Base-by-base conservation (phyloP, 805 yeast genomes). In the Ogataea pilisensis region DNA sequence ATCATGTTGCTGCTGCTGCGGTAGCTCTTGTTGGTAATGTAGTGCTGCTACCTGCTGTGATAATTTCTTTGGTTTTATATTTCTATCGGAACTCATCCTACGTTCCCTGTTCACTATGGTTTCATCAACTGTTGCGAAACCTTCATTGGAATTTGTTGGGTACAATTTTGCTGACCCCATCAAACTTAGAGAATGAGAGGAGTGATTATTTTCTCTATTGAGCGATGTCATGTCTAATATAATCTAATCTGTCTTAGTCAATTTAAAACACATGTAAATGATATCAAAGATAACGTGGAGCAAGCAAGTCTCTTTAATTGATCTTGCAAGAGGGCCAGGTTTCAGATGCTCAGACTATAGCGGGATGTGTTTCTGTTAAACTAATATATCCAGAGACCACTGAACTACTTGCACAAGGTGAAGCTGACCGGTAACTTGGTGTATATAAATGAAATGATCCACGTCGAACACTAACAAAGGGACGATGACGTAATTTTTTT, bases 1-100 rank as follows among this genome's bases (percentile, higher is more conserved):
- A 13, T 49, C 51, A 22, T 50, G 53, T n/a, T 27, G 34, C 19
- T 36, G 26, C 3, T 36, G 42, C 8, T 41, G 40, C n/a, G n/a
- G n/a, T n/a, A n/a, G n/a, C 14, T 17, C n/a, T 12, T 20, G 32
- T 32, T 28, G 32, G 29, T 24, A 21, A 30, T 27, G 32, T 28
- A 8, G 20, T 16, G 31, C 31, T 7, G n/a, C 6, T 28, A n/a
- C n/a, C n/a, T n/a, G n/a, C n/a, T 16, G 31, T 24, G 26, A 11
- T 24, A 24, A 24, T 11, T 11, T 24, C 11, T 24, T 24, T 8
- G 26, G 11, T 24, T 24, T 24, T 8, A 24, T 11, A 24, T 24
- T 24, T 14, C 27, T 24, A 11, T 34, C 36, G 7, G 24, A 12
- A 25, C 36, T 34, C 8, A 24, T 19, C n/a, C 36, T 22, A 16